Evolutionary conservation across 192 early-diverging fungal genomes (phyloP).

Genomic region (Coemansia aciculifera): DNA sequence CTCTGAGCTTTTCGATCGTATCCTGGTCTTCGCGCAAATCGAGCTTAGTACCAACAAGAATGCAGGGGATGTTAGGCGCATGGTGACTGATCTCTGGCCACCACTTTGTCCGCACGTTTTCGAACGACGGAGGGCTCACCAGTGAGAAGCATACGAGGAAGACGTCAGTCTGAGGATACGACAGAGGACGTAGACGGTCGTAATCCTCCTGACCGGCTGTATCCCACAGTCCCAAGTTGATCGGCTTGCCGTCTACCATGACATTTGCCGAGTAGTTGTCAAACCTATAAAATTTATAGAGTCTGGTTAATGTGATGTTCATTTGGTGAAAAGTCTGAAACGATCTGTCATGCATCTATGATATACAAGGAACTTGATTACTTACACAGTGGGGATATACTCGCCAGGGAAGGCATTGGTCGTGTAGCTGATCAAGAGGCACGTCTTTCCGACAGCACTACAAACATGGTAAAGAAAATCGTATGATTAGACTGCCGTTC

Average conservation of each 20-base stretch:
- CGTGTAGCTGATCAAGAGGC: conserved; percentile 96
- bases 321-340: background rate
- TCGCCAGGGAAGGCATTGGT: conserved; percentile 99
- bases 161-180: conserved; percentile 98
- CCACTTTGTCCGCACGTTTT: conserved; percentile 99
- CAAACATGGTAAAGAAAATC: background rate
- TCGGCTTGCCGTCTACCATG: conserved; percentile 98
- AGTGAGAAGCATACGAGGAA: conserved; percentile 98
- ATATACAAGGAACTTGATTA: conserved; percentile 6
- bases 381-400: conserved; percentile 99
- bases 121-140: conserved; percentile 92
- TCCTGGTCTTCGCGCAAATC: conserved; percentile 94
- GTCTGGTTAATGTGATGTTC: too few species aligned
- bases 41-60: conserved; percentile 96
- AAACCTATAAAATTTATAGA: conserved; percentile 57
- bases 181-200: conserved; percentile 94
- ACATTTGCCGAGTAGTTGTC: conserved; percentile 99
- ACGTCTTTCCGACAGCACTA: conserved; percentile 95
- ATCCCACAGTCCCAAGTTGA: conserved; percentile 98
- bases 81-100: conserved; percentile 94
- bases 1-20: conserved; percentile 83
- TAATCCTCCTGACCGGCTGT: conserved; percentile 99
- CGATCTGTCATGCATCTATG: background rate
- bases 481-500: background rate
- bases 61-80: conserved; percentile 87